phyloP scores from a whole-genome alignment of 331 rosid genomes.

The Rhamnella rubrinervis region DNA sequence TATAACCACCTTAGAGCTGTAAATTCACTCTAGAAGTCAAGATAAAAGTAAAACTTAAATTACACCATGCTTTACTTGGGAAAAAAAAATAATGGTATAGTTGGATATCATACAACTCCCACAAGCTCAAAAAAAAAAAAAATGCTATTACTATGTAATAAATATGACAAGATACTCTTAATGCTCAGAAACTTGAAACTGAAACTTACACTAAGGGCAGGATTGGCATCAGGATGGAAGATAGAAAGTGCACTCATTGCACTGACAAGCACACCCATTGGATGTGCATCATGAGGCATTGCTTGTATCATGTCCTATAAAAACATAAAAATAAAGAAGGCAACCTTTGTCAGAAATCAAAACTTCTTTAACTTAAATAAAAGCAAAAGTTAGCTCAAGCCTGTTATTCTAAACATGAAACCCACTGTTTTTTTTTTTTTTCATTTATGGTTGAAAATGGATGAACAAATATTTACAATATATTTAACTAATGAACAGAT shows the following conservation, averaged over 20 bases:
- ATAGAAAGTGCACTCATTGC: slow-evolving; percentile 84
- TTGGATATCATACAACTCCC: no score
- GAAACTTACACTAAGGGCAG: slow-evolving; percentile 74
- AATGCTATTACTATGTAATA: neutral
- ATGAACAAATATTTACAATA: no score
- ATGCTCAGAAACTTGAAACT: slow-evolving; percentile 16
- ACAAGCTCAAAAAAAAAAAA: neutral
- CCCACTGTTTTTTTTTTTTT: no score
- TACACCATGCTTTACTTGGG: neutral
- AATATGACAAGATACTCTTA: neutral
- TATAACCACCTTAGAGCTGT: neutral
- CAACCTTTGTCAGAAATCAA: slow-evolving; percentile 16
- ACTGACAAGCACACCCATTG: slow-evolving; percentile 87
- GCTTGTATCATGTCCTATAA: slow-evolving; percentile 79
- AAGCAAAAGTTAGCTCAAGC: neutral
- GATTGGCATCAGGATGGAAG: slow-evolving; percentile 93
- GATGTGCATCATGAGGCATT: slow-evolving; percentile 98
- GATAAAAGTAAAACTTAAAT: neutral
- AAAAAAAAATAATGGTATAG: no score
- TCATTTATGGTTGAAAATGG: no score
- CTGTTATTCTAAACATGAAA: no score
- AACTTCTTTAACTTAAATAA: neutral
- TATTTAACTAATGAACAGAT: no score
- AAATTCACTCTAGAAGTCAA: neutral
- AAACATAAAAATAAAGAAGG: slow-evolving; percentile 22